Conservation (phyloP, 495 filamentous ascomycete species). For the Neurospora sp. region DNA sequence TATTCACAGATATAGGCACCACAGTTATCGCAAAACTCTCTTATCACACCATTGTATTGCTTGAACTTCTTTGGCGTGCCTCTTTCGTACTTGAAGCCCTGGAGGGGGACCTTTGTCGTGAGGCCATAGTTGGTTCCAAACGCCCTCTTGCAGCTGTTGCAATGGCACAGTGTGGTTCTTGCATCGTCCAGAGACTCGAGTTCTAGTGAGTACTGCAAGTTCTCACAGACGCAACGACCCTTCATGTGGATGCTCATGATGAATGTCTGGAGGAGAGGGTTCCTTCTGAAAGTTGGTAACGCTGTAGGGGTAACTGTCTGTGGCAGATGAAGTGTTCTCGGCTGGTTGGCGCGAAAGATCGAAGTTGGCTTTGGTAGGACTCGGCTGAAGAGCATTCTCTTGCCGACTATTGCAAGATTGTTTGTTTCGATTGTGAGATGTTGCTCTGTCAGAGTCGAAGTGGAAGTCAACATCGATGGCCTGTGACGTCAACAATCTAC, state of each 20-base stretch:
- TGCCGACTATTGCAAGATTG: background rate
- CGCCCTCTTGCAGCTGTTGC: slow-evolving; percentile 51
- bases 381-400: background rate
- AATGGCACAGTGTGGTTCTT: slow-evolving; percentile 57
- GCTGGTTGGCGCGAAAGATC: background rate
- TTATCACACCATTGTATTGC: slow-evolving; percentile 20
- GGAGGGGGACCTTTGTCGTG: slow-evolving; percentile 44
- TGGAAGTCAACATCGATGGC: background rate
- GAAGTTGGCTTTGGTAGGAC: background rate
- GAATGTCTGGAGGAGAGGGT: background rate
- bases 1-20: slow-evolving; percentile 56
- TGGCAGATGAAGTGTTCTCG: background rate
- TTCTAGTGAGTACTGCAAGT: slow-evolving; percentile 11
- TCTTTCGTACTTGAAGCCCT: slow-evolving; percentile 11
- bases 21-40: slow-evolving; percentile 56
- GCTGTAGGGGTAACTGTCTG: background rate
- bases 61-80: slow-evolving; percentile 13
- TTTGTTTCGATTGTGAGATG: background rate
- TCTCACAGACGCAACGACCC: slow-evolving; percentile 14
- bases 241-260: slow-evolving; percentile 12
- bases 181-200: slow-evolving; percentile 29
- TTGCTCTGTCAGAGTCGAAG: background rate
- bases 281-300: background rate
- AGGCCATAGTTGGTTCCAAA: slow-evolving; percentile 56
- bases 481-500: background rate